Evolutionary conservation across 306 rosid genomes (phyloP).

Genomic region (Dalbergia cultrata): DNA sequence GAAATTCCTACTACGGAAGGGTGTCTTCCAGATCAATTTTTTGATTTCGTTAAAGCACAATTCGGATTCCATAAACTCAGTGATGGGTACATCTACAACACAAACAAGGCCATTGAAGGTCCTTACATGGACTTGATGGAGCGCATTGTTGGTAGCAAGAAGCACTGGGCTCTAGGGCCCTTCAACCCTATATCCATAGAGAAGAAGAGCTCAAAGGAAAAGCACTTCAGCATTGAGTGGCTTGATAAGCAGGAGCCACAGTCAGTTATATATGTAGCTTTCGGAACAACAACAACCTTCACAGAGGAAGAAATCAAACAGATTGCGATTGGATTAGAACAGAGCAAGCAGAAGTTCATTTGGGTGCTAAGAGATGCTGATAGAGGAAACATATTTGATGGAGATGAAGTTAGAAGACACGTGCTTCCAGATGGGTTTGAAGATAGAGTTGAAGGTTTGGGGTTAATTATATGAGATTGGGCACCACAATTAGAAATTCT

Average conservation of each 20-base stretch:
- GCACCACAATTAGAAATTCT: constrained; percentile 53
- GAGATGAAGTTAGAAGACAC: constrained; percentile 36
- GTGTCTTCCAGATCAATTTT: constrained; percentile 49
- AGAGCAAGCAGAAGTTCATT: constrained; percentile 61
- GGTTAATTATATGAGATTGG: constrained; percentile 43
- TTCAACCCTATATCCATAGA: constrained; percentile 53
- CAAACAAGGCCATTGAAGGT: constrained; percentile 56
- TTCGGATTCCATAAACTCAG: neutral
- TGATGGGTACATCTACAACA: constrained; percentile 56
- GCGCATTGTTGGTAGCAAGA: neutral
- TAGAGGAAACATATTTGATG: constrained; percentile 55
- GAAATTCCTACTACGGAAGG: constrained; percentile 55
- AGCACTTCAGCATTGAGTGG: constrained; percentile 34
- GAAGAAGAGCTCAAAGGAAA: constrained; percentile 41
- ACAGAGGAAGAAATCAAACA: constrained; percentile 51
- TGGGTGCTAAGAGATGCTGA: constrained; percentile 61
- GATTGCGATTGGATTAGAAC: constrained; percentile 67
- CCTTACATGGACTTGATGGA: constrained; percentile 51
- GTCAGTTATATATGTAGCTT: constrained; percentile 69
- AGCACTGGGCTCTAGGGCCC: constrained; percentile 69
- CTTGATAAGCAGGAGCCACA: constrained; percentile 48
- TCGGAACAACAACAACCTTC: constrained; percentile 67
- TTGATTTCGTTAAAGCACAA: constrained; percentile 33
- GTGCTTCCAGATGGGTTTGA: constrained; percentile 38
- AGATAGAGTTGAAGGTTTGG: constrained; percentile 21